phyloP scores from a whole-genome alignment of 2,329 filamentous ascomycete species.

The Cytospora piceae region DNA sequence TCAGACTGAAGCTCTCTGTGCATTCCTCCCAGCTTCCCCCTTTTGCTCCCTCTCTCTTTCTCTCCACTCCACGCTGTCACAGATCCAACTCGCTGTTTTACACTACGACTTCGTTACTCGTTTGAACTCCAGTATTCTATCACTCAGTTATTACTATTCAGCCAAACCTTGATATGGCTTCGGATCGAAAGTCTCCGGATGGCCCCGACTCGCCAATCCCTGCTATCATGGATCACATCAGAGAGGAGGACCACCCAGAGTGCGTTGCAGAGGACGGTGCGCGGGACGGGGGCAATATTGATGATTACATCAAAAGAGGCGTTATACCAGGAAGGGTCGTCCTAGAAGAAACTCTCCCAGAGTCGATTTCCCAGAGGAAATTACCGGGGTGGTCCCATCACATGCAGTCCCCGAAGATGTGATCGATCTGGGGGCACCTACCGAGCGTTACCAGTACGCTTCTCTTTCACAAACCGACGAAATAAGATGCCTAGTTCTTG shows the following conservation, averaged over 20 bases:
- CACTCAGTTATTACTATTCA: neutral
- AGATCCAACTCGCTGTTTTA: neutral
- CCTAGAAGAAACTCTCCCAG: too few relatives aligned
- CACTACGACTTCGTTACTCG: neutral
- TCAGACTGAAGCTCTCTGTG: neutral
- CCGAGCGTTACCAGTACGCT: neutral
- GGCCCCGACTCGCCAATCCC: neutral
- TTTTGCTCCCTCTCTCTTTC: neutral
- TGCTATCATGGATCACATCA: neutral
- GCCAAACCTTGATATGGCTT: neutral
- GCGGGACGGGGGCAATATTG: neutral
- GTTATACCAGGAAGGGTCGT: too few relatives aligned
- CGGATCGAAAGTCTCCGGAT: neutral
- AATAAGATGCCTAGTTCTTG: neutral
- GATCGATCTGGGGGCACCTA: too few relatives aligned
- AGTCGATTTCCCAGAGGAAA: neutral
- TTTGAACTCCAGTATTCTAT: neutral
- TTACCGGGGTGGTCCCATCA: neutral
- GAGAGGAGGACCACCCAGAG: neutral
- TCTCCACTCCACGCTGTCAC: neutral
- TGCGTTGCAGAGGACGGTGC: neutral
- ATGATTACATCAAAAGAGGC: neutral
- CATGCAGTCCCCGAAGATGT: neutral
- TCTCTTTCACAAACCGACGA: neutral
- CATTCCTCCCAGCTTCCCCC: neutral